A percentile compares a stretch with the other conserved stretches of the same genome.
Evolutionary conservation across 768 basidiomycete genomes (phyloP).

Genomic region (Terana coerulea): DNA sequence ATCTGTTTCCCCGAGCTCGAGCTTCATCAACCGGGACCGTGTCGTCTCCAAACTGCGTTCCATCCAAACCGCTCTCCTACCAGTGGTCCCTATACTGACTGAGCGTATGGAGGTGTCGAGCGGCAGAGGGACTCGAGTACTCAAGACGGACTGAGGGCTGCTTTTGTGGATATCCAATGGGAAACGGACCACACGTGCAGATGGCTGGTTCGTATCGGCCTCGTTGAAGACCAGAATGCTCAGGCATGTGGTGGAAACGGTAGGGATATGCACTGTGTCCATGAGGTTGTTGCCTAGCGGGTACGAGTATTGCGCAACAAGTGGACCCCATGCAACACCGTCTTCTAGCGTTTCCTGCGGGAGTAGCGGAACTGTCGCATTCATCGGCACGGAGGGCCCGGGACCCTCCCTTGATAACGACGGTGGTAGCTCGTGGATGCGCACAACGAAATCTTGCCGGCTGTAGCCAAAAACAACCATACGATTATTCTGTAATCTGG

Average conservation of each 20-base stretch:
- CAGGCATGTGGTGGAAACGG: conserved; percentile 15
- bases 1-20: conserved; percentile 32
- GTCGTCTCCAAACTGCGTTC: conserved; percentile 48
- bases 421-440: conserved; percentile 28
- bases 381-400: neutral
- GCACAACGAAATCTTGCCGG: conserved; percentile 26
- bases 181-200: neutral
- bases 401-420: neutral
- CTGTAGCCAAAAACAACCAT: conserved; percentile 31
- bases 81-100: conserved; percentile 32
- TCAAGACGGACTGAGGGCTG: neutral
- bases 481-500: conserved; percentile 28
- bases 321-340: conserved; percentile 16
- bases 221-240: conserved; percentile 16
- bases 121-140: conserved; percentile 11
- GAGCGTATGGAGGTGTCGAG: conserved; percentile 22
- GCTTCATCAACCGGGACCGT: conserved; percentile 47
- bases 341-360: conserved; percentile 6
- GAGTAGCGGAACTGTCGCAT: conserved; percentile 1
- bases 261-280: conserved; percentile 19
- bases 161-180: neutral
- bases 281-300: conserved; percentile 13
- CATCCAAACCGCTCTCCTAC: conserved; percentile 49
- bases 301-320: conserved; percentile 15
- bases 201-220: neutral